Evolutionary conservation across 805 yeast genomes (phyloP).

Genomic region (Candida tallmaniae): DNA sequence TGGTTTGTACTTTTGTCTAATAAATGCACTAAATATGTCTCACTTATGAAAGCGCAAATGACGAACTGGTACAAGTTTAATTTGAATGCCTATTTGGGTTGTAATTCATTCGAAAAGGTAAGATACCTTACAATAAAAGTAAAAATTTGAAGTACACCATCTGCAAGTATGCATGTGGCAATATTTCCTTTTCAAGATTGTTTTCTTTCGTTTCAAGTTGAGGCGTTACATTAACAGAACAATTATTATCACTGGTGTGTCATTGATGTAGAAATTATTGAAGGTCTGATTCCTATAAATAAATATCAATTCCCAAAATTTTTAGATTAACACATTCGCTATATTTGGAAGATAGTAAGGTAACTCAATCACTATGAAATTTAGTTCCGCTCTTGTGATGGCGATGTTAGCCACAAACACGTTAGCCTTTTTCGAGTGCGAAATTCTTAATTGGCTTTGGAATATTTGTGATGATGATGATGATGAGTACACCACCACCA

Average conservation of each 20-base stretch:
- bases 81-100: too few relatives aligned
- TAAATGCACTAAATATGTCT: too few relatives aligned
- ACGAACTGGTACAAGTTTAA: neutral
- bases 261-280: neutral
- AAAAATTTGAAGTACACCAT: too few relatives aligned
- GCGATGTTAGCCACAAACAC: constrained; percentile 2
- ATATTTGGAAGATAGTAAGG: neutral
- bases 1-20: neutral
- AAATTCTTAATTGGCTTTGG: neutral
- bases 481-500: neutral
- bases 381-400: neutral
- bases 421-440: neutral
- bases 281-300: neutral
- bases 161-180: too few relatives aligned
- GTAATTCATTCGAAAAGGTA: neutral
- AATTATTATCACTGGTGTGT: neutral
- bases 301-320: neutral
- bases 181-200: too few relatives aligned
- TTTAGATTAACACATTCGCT: neutral
- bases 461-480: neutral
- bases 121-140: too few relatives aligned
- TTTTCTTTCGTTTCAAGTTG: too few relatives aligned
- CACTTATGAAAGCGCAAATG: neutral
- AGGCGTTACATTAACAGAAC: neutral
- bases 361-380: constrained; percentile 2